Conservation (phyloP, 1,284 basidiomycete genomes). For the Xerocomus tenax region DNA sequence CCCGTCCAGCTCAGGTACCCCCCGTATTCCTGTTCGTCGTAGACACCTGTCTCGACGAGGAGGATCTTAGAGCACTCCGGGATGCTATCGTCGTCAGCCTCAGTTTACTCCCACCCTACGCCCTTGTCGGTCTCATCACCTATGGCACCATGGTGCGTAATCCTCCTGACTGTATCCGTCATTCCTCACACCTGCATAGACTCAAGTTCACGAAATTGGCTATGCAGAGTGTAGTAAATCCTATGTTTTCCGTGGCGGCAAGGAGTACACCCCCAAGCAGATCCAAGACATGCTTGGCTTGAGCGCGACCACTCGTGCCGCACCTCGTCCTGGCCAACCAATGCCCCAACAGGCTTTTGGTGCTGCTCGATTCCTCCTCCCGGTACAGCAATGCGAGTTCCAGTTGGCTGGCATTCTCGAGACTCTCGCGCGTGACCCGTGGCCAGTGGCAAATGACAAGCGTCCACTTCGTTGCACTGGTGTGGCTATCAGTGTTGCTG, state of each 20-base stretch:
- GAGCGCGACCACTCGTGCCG: slow-evolving; percentile 61
- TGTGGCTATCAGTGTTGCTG: slow-evolving; percentile 88
- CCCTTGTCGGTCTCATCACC: slow-evolving; percentile 92
- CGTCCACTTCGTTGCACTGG: slow-evolving; percentile 93
- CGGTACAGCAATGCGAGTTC: slow-evolving; percentile 91
- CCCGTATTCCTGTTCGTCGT: slow-evolving; percentile 96
- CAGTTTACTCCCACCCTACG: slow-evolving; percentile 86
- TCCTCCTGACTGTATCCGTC: too few species aligned
- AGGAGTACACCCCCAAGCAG: slow-evolving; percentile 94
- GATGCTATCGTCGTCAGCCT: slow-evolving; percentile 91
- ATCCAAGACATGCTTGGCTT: slow-evolving; percentile 98
- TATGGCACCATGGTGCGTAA: slow-evolving; percentile 86
- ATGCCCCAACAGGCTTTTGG: slow-evolving; percentile 79
- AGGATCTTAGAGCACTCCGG: slow-evolving; percentile 89
- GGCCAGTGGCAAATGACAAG: slow-evolving; percentile 95
- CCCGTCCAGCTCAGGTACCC: slow-evolving; percentile 83
- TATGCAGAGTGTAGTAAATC: slow-evolving; percentile 96
- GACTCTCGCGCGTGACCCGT: slow-evolving; percentile 84
- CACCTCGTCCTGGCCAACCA: slow-evolving; percentile 78
- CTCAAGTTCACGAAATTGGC: slow-evolving; percentile 97
- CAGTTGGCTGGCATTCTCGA: slow-evolving; percentile 93
- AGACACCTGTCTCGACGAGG: slow-evolving; percentile 94
- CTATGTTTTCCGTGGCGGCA: slow-evolving; percentile 98
- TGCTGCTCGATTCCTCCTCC: slow-evolving; percentile 89
- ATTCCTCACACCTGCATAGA: slow-evolving; percentile 39